Conservation (phyloP, 2,329 filamentous ascomycete genomes). For the Fusarium albosuccineum region DNA sequence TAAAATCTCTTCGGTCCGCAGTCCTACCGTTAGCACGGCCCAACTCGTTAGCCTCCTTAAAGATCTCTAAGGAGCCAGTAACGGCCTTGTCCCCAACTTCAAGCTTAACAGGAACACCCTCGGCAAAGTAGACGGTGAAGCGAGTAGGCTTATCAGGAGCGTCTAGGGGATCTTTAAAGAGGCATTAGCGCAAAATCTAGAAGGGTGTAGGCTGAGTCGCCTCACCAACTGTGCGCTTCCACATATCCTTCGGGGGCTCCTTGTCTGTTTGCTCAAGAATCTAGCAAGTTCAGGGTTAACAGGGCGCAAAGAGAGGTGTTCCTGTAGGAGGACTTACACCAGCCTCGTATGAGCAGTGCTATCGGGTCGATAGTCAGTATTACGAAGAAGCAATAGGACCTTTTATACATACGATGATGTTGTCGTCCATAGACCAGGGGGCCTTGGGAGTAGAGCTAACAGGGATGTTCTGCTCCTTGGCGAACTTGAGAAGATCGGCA, state of each 20-base stretch:
- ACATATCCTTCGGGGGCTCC: constrained; percentile 77
- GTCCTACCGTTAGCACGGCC: constrained; percentile 10
- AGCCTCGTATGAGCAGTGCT: constrained; percentile 35
- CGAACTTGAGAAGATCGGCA: constrained; percentile 77
- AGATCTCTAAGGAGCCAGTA: constrained; percentile 73
- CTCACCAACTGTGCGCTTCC: constrained; percentile 66
- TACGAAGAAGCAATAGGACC: constrained; percentile 4
- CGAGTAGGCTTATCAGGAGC: constrained; percentile 74
- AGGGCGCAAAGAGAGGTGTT: constrained; percentile 1
- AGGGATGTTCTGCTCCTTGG: constrained; percentile 74
- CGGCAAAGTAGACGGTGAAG: constrained; percentile 74
- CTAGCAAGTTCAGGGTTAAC: constrained; percentile 9
- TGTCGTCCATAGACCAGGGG: constrained; percentile 70
- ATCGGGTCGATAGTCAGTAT: constrained; percentile 10
- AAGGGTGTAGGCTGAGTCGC: background rate
- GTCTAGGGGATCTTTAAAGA: constrained; percentile 63
- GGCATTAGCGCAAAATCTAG: constrained; percentile 4
- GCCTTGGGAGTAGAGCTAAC: constrained; percentile 80
- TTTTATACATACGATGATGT: constrained; percentile 32
- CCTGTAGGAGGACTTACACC: constrained; percentile 13
- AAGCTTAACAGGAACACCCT: constrained; percentile 76
- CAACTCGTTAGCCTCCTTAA: constrained; percentile 49
- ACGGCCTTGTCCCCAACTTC: constrained; percentile 53
- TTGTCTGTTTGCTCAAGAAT: constrained; percentile 70
- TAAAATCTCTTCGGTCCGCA: background rate